Percentiles rank a stretch among this genome's conserved stretches.
Evolutionary conservation across 2,329 filamentous ascomycete genomes (phyloP).

Genomic region (Fusarium beomiforme): DNA sequence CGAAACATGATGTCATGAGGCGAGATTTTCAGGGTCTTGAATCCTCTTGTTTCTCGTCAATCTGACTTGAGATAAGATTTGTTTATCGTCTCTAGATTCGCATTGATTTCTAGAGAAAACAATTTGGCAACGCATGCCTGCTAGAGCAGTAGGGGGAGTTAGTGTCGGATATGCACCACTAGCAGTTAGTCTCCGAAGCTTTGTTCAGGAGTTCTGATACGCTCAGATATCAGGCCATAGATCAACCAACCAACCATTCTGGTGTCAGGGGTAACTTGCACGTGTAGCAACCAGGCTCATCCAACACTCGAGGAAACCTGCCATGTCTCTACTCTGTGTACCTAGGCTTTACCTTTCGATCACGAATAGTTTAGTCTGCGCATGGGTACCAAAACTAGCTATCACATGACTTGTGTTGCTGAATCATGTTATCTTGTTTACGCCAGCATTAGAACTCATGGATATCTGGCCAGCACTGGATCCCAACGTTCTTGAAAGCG

Average conservation of each 20-base stretch:
- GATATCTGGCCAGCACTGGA: too few species aligned
- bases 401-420: too few species aligned
- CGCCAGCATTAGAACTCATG: not conserved
- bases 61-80: not conserved
- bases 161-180: not conserved
- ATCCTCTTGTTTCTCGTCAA: not conserved
- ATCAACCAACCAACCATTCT: too few species aligned
- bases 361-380: not conserved
- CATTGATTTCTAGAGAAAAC: not conserved
- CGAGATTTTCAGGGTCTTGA: not conserved
- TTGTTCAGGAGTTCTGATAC: not conserved
- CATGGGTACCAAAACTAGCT: not conserved
- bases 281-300: not conserved
- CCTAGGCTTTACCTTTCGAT: not conserved
- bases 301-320: not conserved
- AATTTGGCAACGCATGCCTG: not conserved
- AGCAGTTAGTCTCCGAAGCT: conserved; percentile 3
- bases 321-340: not conserved
- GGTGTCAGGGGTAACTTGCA: not conserved
- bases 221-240: not conserved
- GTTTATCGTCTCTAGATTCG: not conserved
- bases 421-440: too few species aligned
- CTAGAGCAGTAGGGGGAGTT: not conserved
- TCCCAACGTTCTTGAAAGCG: not conserved
- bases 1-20: not conserved